Evolutionary conservation across 2,329 filamentous ascomycete species (phyloP), one percentile per base, ranked within the genome.

Genomic region (Lasiodiplodia gonubiensis): DNA sequence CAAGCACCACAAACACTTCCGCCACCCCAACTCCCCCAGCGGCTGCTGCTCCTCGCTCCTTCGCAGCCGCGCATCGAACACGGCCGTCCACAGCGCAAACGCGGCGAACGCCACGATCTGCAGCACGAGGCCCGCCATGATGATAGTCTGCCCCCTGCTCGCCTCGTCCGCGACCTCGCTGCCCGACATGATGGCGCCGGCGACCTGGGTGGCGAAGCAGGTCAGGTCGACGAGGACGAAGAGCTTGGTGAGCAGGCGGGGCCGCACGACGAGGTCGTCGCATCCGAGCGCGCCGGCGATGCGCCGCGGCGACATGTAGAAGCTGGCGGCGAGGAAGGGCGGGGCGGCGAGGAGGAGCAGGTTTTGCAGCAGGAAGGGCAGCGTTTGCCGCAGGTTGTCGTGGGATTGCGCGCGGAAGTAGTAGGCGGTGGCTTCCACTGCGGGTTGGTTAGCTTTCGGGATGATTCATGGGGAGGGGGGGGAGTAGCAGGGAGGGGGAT

Each of bases 301-400:
- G 1, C 80, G 79, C 8, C 78, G 79, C 2, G 82, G 73, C 16
- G 74, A 70, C 80, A 82, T 83, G 71, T 83, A 82, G 48, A 82
- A 76, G 0, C 75, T 75, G 10, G 81, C 83, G 21, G 83, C 81
- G 72, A 82, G 81, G n/a, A 84, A 77, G 1, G 81, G 79, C 7
- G 82, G 82, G 1, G 78, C 80, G 33, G 83, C 75, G 2, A 84
- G 80, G 51, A 83, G 74, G 30, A 84, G 75, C 59, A 83, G 71
- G 51, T 74, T 75, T 68, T 83, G 79, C 37, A 84, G 72, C 49
- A 82, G 79, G 46, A 49, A 49, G 16, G 46, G 46, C 16, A 49
- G n/a, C 46, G 46, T 49, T 18, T 49, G 46, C 3, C 46, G 46
- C 16, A 3, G n/a, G 21, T 49, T 49, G n/a, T 49, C 21, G 8